A percentile compares a stretch with the other conserved stretches of the same genome.
Evolutionary conservation across 2,329 filamentous ascomycete species (phyloP).

Genomic region (Paramyrothecium roridum): DNA sequence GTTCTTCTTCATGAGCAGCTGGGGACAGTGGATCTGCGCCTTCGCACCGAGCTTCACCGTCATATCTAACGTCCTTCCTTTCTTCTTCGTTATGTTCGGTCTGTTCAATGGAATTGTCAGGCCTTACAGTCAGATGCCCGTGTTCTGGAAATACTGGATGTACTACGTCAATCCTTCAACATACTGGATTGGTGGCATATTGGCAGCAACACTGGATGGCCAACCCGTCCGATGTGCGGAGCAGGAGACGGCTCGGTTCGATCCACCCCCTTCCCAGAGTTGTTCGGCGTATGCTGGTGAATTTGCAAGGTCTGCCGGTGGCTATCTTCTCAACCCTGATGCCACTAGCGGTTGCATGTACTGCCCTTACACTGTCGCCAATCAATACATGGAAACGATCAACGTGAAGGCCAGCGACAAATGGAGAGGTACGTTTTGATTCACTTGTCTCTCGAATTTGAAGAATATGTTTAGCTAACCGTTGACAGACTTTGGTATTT

Average conservation of each 20-base stretch:
- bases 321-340: conserved; percentile 62
- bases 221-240: conserved; percentile 45
- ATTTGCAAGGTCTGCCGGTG: conserved; percentile 50
- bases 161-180: conserved; percentile 68
- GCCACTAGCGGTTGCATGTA: conserved; percentile 63
- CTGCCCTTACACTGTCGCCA: conserved; percentile 56
- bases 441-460: not conserved
- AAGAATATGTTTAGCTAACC: conserved; percentile 3
- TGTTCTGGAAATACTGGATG: conserved; percentile 73
- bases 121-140: conserved; percentile 60
- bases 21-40: conserved; percentile 81
- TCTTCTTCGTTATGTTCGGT: conserved; percentile 77
- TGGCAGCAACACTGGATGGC: conserved; percentile 58
- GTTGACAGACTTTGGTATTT: conserved; percentile 60
- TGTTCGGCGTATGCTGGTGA: conserved; percentile 61
- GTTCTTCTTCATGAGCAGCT: conserved; percentile 69
- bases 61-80: conserved; percentile 68
- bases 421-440: conserved; percentile 51
- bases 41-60: conserved; percentile 66
- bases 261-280: conserved; percentile 60
- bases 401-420: conserved; percentile 54
- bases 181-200: conserved; percentile 69
- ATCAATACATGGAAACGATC: conserved; percentile 61
- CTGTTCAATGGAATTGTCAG: conserved; percentile 77
- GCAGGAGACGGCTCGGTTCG: conserved; percentile 42